Evolutionary conservation across 2,329 filamentous ascomycete genomes (phyloP).

Genomic region (Cordyceps sp.): DNA sequence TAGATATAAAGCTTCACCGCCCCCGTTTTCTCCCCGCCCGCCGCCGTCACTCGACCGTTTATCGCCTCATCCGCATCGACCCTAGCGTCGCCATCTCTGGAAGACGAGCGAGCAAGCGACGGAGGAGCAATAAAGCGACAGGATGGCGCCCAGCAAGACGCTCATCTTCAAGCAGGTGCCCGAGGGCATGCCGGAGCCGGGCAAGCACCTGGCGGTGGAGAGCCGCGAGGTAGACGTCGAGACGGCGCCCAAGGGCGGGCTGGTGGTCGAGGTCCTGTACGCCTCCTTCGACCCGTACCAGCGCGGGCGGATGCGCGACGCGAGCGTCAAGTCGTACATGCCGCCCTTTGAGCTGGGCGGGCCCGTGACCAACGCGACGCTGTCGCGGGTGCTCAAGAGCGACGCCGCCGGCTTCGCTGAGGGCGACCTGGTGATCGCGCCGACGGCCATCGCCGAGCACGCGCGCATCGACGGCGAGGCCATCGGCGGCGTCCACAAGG

Average conservation of each 20-base stretch:
- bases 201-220: constrained; percentile 55
- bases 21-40: too few relatives aligned
- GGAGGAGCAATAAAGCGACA: too few relatives aligned
- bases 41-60: too few relatives aligned
- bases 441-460: constrained; percentile 53
- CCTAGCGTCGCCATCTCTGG: too few relatives aligned
- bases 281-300: constrained; percentile 74
- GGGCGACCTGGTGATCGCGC: constrained; percentile 48
- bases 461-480: constrained; percentile 29
- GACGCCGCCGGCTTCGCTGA: constrained; percentile 42
- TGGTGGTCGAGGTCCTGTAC: constrained; percentile 55
- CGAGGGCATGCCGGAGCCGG: constrained; percentile 46
- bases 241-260: constrained; percentile 41
- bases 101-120: too few relatives aligned
- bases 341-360: constrained; percentile 36
- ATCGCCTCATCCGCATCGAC: too few relatives aligned
- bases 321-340: constrained; percentile 43
- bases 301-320: constrained; percentile 59
- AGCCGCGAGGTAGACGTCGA: constrained; percentile 49
- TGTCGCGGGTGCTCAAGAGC: constrained; percentile 57
- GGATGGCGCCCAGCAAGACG: constrained; percentile 49
- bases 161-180: constrained; percentile 60
- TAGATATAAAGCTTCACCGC: too few relatives aligned
- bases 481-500: constrained; percentile 26
- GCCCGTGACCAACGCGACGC: constrained; percentile 45